These are phyloP conservation scores for Astragalus glycyphyllos DNA, from an alignment of 306 rosid genomes.

Conservation along the genomic window DNA sequence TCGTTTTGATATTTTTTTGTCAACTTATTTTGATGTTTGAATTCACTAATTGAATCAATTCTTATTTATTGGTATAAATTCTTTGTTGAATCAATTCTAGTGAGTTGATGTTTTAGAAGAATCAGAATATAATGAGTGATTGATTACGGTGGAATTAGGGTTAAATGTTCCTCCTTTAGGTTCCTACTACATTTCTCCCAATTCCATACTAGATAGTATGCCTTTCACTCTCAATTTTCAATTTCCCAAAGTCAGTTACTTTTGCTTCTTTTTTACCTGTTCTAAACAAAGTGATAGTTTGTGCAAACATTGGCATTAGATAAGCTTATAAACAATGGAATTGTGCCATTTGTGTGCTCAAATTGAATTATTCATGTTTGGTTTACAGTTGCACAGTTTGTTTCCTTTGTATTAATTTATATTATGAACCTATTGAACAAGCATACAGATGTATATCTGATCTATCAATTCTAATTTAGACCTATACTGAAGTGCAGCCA, in stretches of 20 bases:
- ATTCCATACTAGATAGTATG: background rate
- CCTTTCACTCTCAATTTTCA: conserved; percentile 25
- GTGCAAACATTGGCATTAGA: background rate
- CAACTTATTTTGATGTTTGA: too few relatives aligned
- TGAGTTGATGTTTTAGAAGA: background rate
- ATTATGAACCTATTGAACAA: conserved; percentile 9
- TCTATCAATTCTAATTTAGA: conserved; percentile 51
- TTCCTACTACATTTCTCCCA: conserved; percentile 15
- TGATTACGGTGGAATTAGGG: conserved; percentile 23
- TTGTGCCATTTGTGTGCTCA: background rate
- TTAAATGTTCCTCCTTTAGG: conserved; percentile 5
- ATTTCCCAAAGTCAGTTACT: background rate
- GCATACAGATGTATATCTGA: conserved; percentile 34
- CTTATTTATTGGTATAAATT: too few relatives aligned
- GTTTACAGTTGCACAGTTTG: background rate
- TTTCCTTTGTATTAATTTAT: conserved; percentile 21
- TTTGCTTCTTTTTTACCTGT: conserved; percentile 1
- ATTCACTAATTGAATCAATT: too few relatives aligned
- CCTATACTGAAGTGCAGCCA: conserved; percentile 78
- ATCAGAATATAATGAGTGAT: conserved; percentile 21
- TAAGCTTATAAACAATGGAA: conserved; percentile 14
- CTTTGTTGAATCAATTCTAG: too few relatives aligned
- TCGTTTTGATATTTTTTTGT: too few relatives aligned
- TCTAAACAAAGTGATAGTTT: background rate
- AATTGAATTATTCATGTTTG: conserved; percentile 34